Base-by-base conservation (phyloP, 495 filamentous ascomycete genomes). In the Penicillium flavigenum region DNA sequence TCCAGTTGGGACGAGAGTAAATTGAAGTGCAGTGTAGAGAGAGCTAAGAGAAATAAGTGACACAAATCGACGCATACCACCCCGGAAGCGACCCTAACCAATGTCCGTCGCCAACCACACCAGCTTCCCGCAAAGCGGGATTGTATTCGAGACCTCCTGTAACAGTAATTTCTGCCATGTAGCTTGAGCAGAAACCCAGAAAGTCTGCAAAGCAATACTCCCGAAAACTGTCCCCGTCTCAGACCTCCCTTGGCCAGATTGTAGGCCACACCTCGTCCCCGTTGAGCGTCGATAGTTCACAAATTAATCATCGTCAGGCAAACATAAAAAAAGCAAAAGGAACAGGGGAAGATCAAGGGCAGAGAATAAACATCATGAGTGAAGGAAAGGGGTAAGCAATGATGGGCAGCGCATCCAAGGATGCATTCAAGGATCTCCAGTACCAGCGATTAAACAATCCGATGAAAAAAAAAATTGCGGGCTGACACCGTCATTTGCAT, bases 1-100 rank as follows among this genome's bases (percentile, higher is more conserved):
- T 39, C 36, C n/a, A 63, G 45, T 46, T 58, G 54, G 47, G 26
- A 60, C 27, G 26, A 51, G n/a, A 36, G 20, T 34, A 56, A 56
- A 42, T 44, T 54, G 17, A 61, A 32, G 58, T 41, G 32, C 46
- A 62, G 45, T 60, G 47, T 54, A 42, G 17, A 55, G 41, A 60
- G 55, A 57, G 47, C 58, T 58, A 62, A 46, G 34, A 56, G 27
- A 52, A 51, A 58, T 42, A 60, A 53, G 34, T 53, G 24, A 68
- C 62, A 67, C 61, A 65, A 58, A 71, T 72, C 65, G 76, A 77
- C 74, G 72, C 66, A 74, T 65, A 79, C 76, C 75, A 74, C 76
- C 76, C 76, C 76, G 74, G 76, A 77, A 76, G 76, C 76, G 75
- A 76, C 75, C 76, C 76, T 78, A 77, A 56, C 67, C 73, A 77